Evolutionary conservation across 441 rosid species (phyloP).

Genomic region (Bruguiera hainesii): DNA sequence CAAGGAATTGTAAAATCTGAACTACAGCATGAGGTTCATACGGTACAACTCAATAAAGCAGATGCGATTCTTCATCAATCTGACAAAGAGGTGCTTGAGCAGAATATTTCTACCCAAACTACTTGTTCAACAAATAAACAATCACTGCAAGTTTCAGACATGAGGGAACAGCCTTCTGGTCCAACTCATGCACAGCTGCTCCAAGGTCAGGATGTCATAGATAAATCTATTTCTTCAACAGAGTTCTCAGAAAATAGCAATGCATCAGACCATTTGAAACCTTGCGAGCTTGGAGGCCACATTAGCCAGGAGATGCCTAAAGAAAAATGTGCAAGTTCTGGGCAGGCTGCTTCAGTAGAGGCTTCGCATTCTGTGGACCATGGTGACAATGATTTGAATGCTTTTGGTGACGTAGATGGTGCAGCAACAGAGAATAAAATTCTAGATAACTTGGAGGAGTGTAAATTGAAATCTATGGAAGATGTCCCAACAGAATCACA

Average conservation of each 20-base stretch:
- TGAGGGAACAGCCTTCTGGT: slow-evolving; percentile 23
- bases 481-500: slow-evolving; percentile 29
- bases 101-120: slow-evolving; percentile 17
- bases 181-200: slow-evolving; percentile 22
- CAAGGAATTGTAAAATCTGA: slow-evolving; percentile 48
- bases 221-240: slow-evolving; percentile 23
- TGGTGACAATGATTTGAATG: slow-evolving; percentile 25
- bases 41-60: slow-evolving; percentile 23
- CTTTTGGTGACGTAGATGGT: slow-evolving; percentile 30
- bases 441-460: slow-evolving; percentile 24
- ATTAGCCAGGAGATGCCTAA: slow-evolving; percentile 22
- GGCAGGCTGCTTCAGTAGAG: slow-evolving; percentile 23
- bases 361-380: slow-evolving; percentile 22
- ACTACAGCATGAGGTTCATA: slow-evolving; percentile 32
- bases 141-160: slow-evolving; percentile 20
- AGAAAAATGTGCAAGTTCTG: slow-evolving; percentile 25
- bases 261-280: slow-evolving; percentile 20
- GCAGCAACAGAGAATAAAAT: slow-evolving; percentile 28
- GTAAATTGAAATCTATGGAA: slow-evolving; percentile 23
- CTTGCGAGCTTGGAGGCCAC: slow-evolving; percentile 15
- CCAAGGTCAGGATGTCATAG: slow-evolving; percentile 22
- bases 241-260: slow-evolving; percentile 18
- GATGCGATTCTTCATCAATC: slow-evolving; percentile 30
- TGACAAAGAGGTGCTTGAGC: slow-evolving; percentile 20
- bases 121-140: slow-evolving; percentile 28